These are phyloP conservation scores for Croton setiger DNA, from an alignment of 441 rosid genomes.

Conservation along the genomic window DNA sequence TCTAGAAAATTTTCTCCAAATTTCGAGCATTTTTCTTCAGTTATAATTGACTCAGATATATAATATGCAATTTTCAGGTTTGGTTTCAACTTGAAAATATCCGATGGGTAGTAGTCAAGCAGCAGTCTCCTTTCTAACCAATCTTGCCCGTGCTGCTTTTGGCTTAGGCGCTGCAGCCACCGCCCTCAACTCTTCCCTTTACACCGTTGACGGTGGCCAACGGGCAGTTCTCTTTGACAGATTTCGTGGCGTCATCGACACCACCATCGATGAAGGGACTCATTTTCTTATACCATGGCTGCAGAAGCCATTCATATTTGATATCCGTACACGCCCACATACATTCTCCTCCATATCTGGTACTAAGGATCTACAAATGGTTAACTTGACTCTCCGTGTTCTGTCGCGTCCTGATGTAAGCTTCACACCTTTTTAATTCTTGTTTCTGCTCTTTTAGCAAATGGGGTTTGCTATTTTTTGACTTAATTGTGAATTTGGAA, in stretches of 20 bases:
- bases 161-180: conserved; percentile 71
- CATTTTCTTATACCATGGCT: conserved; percentile 87
- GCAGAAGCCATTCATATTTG: conserved; percentile 81
- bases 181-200: conserved; percentile 56
- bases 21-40: too few species aligned
- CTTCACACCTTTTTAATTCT: background rate
- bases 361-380: conserved; percentile 99
- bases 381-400: conserved; percentile 89
- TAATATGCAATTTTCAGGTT: too few species aligned
- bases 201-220: conserved; percentile 94
- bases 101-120: conserved; percentile 78
- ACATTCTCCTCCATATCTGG: conserved; percentile 96
- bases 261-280: conserved; percentile 80
- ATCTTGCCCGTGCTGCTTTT: conserved; percentile 67
- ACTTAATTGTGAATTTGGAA: background rate
- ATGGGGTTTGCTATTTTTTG: background rate
- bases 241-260: conserved; percentile 77
- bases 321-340: conserved; percentile 87
- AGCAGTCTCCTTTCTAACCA: conserved; percentile 62
- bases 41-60: too few species aligned
- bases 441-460: background rate
- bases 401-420: conserved; percentile 90
- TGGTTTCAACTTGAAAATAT: too few species aligned
- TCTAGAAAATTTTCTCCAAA: too few species aligned
- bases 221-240: conserved; percentile 92